A percentile compares a stretch with the other conserved stretches of the same genome.
Evolutionary conservation across 1,284 basidiomycete genomes (phyloP).

Genomic region (Phenoliferia sp.): DNA sequence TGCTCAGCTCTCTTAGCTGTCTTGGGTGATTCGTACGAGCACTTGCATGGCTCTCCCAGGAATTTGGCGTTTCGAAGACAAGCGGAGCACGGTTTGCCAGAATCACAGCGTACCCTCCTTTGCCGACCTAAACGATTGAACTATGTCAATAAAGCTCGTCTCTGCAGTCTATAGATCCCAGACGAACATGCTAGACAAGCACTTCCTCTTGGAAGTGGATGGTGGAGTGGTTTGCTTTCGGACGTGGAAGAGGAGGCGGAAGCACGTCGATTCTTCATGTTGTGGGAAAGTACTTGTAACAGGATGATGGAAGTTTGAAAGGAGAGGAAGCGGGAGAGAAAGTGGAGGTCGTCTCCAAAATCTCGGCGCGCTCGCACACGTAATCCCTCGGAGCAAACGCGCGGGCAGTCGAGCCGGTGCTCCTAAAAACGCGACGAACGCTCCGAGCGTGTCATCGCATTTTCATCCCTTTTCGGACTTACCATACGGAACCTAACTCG

Average conservation of each 20-base stretch:
- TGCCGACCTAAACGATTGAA: neutral
- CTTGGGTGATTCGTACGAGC: neutral
- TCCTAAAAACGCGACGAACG: too few relatives aligned
- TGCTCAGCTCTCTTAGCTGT: neutral
- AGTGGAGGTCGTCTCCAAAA: too few relatives aligned
- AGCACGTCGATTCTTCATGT: neutral
- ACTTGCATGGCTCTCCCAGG: neutral
- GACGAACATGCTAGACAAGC: neutral
- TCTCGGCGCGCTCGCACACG: too few relatives aligned
- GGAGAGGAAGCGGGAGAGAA: too few relatives aligned
- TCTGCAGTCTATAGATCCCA: neutral
- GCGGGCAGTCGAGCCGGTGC: too few relatives aligned
- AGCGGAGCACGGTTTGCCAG: neutral
- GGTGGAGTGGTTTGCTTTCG: neutral
- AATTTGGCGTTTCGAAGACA: neutral
- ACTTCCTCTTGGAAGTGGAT: neutral
- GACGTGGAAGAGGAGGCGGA: neutral
- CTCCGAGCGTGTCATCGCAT: too few relatives aligned
- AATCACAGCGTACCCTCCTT: neutral
- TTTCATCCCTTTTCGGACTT: too few relatives aligned
- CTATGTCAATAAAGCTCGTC: neutral
- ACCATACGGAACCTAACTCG: too few relatives aligned
- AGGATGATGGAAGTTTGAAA: too few relatives aligned
- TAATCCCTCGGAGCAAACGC: too few relatives aligned
- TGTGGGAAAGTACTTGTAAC: too few relatives aligned